Evolutionary conservation across 225 moss, liverwort and hornwort species (phyloP), one percentile per base, ranked within the genome.

Genomic region (Antitrichia curtipendula): DNA sequence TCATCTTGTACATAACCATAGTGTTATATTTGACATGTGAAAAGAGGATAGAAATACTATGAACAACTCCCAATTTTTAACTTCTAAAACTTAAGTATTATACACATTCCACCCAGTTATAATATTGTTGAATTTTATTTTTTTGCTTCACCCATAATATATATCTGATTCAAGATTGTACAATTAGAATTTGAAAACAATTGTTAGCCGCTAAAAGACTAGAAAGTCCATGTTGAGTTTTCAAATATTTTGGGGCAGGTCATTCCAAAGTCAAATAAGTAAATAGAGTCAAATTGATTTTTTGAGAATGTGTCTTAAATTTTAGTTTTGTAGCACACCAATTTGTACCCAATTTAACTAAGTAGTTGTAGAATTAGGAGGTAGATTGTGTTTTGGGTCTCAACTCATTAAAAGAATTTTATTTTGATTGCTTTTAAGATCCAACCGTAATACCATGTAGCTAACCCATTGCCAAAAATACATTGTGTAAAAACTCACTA

Each of bases 191-290:
- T 27, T 43, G 9, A 71, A 43, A 27, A 27, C 27, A 71, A 9
- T 27, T 43, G 16, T 36, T 36, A 13, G 22, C 5, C 8, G 3
- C 14, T 40, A 24, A 14, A 40, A 5, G 69, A 69, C 5, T 15
- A 25, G 1, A 0, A 14, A 70, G 27, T 9, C 9, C 0, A 3
- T 16, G 1, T 28, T 28, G 6, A 6, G 0, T 0, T 10, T 45
- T 71, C 29, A 45, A 1, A 45, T 29, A n/a, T 72, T 72, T 29
- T 29, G 2, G 6, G 17, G 4, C 1, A 17, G 0, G 17, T 17
- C 71, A 45, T 29, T 18, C 0, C 10, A 45, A 5, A 71, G 6
- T 6, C 3, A 43, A 71, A 43, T 43, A 27, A 28, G 1, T 43
- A 43, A 43, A 43, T 28, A 28, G 10, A 72, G 2, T 10, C 6